phyloP scores from a whole-genome alignment of 805 yeast species.

The Myxozyma vanderwaltii region DNA sequence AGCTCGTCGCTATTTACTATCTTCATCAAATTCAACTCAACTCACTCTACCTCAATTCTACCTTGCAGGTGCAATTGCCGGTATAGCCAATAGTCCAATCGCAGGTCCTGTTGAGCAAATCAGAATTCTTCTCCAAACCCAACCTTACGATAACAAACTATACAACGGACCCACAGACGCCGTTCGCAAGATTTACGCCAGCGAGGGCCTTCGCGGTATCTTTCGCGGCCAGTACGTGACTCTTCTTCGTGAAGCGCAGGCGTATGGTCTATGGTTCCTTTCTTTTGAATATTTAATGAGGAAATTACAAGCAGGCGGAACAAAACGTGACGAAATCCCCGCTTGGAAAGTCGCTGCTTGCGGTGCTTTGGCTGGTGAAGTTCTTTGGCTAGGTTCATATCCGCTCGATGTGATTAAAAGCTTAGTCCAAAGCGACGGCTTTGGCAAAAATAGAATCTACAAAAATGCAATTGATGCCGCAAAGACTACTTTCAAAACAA shows the following conservation, averaged over 20 bases:
- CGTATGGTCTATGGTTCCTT: slow-evolving; percentile 74
- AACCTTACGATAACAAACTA: slow-evolving; percentile 56
- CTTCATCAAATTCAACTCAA: slow-evolving; percentile 40
- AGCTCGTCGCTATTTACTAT: slow-evolving; percentile 75
- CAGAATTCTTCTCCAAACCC: slow-evolving; percentile 91
- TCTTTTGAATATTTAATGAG: slow-evolving; percentile 60
- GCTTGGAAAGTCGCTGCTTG: slow-evolving; percentile 82
- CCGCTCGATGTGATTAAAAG: slow-evolving; percentile 93
- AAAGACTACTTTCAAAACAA: slow-evolving; percentile 53
- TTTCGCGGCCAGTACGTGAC: slow-evolving; percentile 86
- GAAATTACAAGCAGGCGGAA: slow-evolving; percentile 32
- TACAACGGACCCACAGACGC: slow-evolving; percentile 73
- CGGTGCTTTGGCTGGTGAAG: slow-evolving; percentile 90
- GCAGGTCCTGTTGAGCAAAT: slow-evolving; percentile 96
- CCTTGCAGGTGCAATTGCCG: slow-evolving; percentile 88
- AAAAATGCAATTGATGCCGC: slow-evolving; percentile 61
- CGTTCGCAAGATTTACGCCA: slow-evolving; percentile 56
- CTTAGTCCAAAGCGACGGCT: slow-evolving; percentile 74
- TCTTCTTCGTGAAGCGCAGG: slow-evolving; percentile 76
- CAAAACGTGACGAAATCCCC: slow-evolving; percentile 71
- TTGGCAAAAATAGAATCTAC: slow-evolving; percentile 62
- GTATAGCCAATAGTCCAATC: slow-evolving; percentile 63
- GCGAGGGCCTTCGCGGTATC: slow-evolving; percentile 61
- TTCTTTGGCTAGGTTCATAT: slow-evolving; percentile 36
- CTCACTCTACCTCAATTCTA: slow-evolving; percentile 70